Evolutionary conservation across 495 filamentous ascomycete genomes (phyloP).

Genomic region (Rostrohypoxylon terebratum): DNA sequence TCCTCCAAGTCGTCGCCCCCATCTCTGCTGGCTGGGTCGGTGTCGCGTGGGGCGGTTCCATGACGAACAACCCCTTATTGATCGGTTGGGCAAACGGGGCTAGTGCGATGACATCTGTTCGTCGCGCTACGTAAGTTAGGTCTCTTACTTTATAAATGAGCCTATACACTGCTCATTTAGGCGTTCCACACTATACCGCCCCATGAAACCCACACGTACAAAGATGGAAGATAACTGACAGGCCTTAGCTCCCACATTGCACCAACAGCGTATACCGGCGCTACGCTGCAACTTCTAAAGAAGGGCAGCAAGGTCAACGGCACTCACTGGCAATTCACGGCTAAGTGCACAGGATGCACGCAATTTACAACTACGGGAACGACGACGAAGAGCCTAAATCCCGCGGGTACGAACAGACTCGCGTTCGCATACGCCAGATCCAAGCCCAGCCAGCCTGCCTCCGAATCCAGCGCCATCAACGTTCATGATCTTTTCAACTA

Average conservation of each 20-base stretch:
- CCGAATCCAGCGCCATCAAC: slow-evolving; percentile 48
- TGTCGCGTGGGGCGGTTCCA: slow-evolving; percentile 57
- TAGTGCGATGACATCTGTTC: slow-evolving; percentile 48
- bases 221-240: slow-evolving; percentile 6
- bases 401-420: slow-evolving; percentile 54
- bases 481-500: slow-evolving; percentile 58
- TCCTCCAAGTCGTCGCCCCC: slow-evolving; percentile 59
- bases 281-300: slow-evolving; percentile 50
- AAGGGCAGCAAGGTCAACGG: slow-evolving; percentile 54
- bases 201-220: neutral
- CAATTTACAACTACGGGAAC: slow-evolving; percentile 47
- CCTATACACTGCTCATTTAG: neutral
- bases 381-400: slow-evolving; percentile 49
- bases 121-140: slow-evolving; percentile 55
- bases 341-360: slow-evolving; percentile 58
- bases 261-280: slow-evolving; percentile 49
- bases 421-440: slow-evolving; percentile 57
- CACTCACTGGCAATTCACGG: slow-evolving; percentile 61
- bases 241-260: slow-evolving; percentile 25
- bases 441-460: slow-evolving; percentile 49
- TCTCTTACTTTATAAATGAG: neutral
- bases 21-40: slow-evolving; percentile 58
- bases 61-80: slow-evolving; percentile 56
- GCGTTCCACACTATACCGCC: neutral
- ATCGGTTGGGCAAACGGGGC: slow-evolving; percentile 51